Base-by-base conservation (phyloP, 2,329 filamentous ascomycete species). In the Pseudocercospora cruenta region DNA sequence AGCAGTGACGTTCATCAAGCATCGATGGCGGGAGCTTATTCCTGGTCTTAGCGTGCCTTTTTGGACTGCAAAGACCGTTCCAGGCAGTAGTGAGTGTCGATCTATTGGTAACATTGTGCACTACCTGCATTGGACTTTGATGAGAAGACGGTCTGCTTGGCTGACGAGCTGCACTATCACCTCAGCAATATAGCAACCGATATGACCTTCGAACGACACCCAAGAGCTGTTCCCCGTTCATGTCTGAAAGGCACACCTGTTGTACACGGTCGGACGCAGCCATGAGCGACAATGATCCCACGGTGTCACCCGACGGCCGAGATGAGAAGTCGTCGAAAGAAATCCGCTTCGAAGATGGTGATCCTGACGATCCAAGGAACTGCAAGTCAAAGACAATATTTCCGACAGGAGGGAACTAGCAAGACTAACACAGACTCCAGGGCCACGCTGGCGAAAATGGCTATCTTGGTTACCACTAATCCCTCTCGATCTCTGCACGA, bases 401-500 rank as follows among this genome's bases (percentile, higher is more conserved):
- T 21, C 60, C 28, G 28, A 22, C 24, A 55, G 24, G 14, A 24
- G 1, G 8, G 31, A 31, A 12, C 4, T 10, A 24, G 2, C 9
- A 7, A 55, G 4, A 58, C 58, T 60, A 31, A 60, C n/a, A 7
- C 21, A 16, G 12, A 26, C 9, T 28, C 4, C 51, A 55, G 51
- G 67, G 67, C 65, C 67, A 16, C 26, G 14, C 21, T 67, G 67
- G 65, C 61, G 55, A 36, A 70, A 68, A 49, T 54, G 58, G 26
- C n/a, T 58, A 10, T 58, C 64, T 22, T 68, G 51, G 49, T 24
- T 65, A 12, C 63, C 65, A 12, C 63, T 68, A 12, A 65, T 68
- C 8, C 64, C 64, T 3, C 28, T 67, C 19, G 68, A 68, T 45
- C 63, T 70, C 7, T 33, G 31, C 31, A 33, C 31, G 9, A 33